A percentile compares a stretch with the other conserved stretches of the same genome.
Evolutionary conservation across 352 stramenopile species (phyloP).

Genomic region (Elongisporangium senticosum): DNA sequence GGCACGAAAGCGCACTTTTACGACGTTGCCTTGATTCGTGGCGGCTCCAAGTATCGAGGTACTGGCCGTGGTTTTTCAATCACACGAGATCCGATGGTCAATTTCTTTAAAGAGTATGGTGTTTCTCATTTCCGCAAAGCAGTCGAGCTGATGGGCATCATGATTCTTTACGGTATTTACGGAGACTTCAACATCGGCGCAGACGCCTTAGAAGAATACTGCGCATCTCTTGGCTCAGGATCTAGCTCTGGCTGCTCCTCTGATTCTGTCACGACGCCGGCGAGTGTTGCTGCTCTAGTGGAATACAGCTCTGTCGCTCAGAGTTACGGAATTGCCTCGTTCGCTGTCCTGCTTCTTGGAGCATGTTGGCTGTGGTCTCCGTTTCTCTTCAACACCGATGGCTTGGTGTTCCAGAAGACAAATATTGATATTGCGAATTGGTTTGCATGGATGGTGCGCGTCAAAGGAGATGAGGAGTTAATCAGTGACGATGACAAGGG

Average conservation of each 20-base stretch:
- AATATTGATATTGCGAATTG: slow-evolving; percentile 78
- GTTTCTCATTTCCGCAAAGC: slow-evolving; percentile 87
- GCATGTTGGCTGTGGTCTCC: slow-evolving; percentile 80
- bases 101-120: slow-evolving; percentile 86
- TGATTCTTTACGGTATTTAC: slow-evolving; percentile 78
- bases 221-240: slow-evolving; percentile 23
- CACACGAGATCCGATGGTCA: slow-evolving; percentile 80
- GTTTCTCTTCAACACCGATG: slow-evolving; percentile 88
- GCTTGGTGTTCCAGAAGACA: slow-evolving; percentile 78
- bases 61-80: slow-evolving; percentile 86
- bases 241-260: slow-evolving; percentile 37
- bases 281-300: slow-evolving; percentile 64
- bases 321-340: slow-evolving; percentile 75
- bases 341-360: slow-evolving; percentile 76
- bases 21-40: slow-evolving; percentile 76
- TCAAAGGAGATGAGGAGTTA: slow-evolving; percentile 37
- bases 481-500: slow-evolving; percentile 27
- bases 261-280: slow-evolving; percentile 39
- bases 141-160: slow-evolving; percentile 79
- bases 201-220: slow-evolving; percentile 37
- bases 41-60: slow-evolving; percentile 81
- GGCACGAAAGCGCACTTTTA: slow-evolving; percentile 87
- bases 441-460: slow-evolving; percentile 84
- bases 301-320: slow-evolving; percentile 55
- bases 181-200: slow-evolving; percentile 72